Conservation (phyloP, 371 early-diverging fungal genomes). For the Syncephalastrum monosporum region DNA sequence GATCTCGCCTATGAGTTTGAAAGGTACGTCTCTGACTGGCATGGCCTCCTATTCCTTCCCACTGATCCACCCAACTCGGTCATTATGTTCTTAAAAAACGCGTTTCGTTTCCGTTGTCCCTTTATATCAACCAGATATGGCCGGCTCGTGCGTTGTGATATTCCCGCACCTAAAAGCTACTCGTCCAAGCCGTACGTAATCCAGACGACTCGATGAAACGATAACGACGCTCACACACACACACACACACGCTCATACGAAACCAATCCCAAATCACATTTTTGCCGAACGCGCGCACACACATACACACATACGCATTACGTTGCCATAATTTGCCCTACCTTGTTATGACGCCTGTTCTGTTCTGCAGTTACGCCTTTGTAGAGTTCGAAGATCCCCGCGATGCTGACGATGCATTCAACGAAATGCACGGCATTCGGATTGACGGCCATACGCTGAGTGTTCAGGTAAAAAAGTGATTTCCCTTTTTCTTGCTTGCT, state of each 20-base stretch:
- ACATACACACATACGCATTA: too few species aligned
- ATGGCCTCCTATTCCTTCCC: neutral
- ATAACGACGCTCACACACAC: neutral
- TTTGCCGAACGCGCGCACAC: too few species aligned
- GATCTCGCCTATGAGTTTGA: slow-evolving; percentile 84
- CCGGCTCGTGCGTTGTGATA: slow-evolving; percentile 77
- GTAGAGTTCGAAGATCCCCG: slow-evolving; percentile 87
- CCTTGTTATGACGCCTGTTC: neutral
- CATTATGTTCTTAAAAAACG: neutral
- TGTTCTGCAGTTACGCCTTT: slow-evolving; percentile 73
- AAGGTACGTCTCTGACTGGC: slow-evolving; percentile 40
- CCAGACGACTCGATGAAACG: neutral
- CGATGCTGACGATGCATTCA: slow-evolving; percentile 86
- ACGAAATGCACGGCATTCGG: slow-evolving; percentile 83
- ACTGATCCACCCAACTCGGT: slow-evolving; percentile 1
- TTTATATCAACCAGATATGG: slow-evolving; percentile 61
- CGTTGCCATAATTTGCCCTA: too few species aligned
- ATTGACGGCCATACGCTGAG: slow-evolving; percentile 76
- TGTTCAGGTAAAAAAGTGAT: slow-evolving; percentile 62
- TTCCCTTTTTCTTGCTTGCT: neutral
- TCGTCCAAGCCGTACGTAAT: slow-evolving; percentile 63
- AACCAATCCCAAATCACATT: neutral
- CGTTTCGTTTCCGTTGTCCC: neutral
- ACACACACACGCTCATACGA: neutral
- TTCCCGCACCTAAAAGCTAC: slow-evolving; percentile 68